These are phyloP conservation scores for Exophiala mesophila DNA, from an alignment of 2,329 filamentous ascomycete species.

Conservation along the genomic window DNA sequence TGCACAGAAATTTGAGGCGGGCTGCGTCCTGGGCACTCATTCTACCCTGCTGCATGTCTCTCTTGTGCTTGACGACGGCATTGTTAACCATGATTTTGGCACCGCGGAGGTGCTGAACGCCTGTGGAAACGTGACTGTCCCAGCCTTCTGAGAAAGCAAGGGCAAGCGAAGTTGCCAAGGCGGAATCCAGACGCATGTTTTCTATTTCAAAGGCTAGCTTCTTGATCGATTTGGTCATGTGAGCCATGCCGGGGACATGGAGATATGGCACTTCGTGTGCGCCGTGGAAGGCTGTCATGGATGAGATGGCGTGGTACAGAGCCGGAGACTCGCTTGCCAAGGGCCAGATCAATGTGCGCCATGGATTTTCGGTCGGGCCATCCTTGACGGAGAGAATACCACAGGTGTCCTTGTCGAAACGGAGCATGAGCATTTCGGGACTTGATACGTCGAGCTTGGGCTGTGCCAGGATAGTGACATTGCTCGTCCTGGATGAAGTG, in stretches of 20 bases:
- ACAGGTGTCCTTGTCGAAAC: constrained; percentile 63
- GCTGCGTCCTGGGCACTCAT: constrained; percentile 32
- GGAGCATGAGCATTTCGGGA: constrained; percentile 57
- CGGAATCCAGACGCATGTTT: constrained; percentile 53
- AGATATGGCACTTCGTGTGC: constrained; percentile 48
- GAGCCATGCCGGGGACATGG: constrained; percentile 60
- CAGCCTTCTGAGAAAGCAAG: constrained; percentile 67
- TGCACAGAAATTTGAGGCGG: constrained; percentile 62
- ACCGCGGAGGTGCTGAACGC: constrained; percentile 64
- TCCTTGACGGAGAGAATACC: constrained; percentile 68
- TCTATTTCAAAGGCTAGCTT: constrained; percentile 56
- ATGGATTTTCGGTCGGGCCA: constrained; percentile 64
- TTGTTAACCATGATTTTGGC: constrained; percentile 60
- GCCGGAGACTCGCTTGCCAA: constrained; percentile 60
- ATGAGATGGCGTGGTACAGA: constrained; percentile 62
- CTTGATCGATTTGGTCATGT: constrained; percentile 62
- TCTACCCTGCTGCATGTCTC: constrained; percentile 21
- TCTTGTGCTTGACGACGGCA: constrained; percentile 48
- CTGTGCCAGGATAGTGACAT: constrained; percentile 31
- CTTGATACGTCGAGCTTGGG: constrained; percentile 49
- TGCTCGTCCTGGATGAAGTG: constrained; percentile 28
- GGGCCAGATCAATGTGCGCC: constrained; percentile 67
- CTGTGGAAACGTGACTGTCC: constrained; percentile 64
- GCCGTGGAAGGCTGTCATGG: constrained; percentile 63
- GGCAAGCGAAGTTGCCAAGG: constrained; percentile 64